Evolutionary conservation across 1,139 yeast species (phyloP), one percentile per base, ranked within the genome.

Genomic region (Yamadazyma membranifaciens): DNA sequence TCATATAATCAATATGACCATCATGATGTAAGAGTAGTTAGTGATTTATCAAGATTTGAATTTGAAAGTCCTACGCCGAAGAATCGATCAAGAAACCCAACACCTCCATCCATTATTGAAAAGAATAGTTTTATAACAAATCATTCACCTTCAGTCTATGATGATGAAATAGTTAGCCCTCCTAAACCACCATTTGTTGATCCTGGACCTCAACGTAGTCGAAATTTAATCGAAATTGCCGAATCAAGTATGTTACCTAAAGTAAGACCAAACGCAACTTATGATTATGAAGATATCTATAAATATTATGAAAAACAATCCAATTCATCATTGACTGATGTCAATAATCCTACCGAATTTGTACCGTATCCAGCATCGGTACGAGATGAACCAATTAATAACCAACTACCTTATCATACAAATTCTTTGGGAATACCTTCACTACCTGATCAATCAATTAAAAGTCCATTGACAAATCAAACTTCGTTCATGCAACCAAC

Each of bases 1-100:
- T 42, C 51, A 9, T 56, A 52, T 34, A 52, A 62, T 42, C 62
- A 60, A 1, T 52, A 54, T 44, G 60, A 58, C 9, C 47, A 12
- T 24, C 54, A 53, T 16, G 60, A 58, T 16, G 47, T 49, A 11
- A 45, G 63, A 35, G 52, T 63, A 10, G 60, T 62, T 1, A 60
- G 66, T 47, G 67, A 63, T 44, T 45, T 55, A 15, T 62, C 68
- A n/a, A 44, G 67, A 31, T 62, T 63, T 40, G 63, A 62, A 34
- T 57, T 48, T 40, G 62, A 58, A 33, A 44, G 46, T 15, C 49
- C 52, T 3, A 46, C 51, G 9, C 62, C 62, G 2, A 40, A 56
- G 39, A 53, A 46, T 34, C 45, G 65, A 39, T 60, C 67, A 5
- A 45, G 66, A 43, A 59, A 60, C 40, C 44, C 65, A 2, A 57